Percentiles rank a stretch among this genome's conserved stretches.
Conservation (phyloP, 2,329 filamentous ascomycete species). For the Cytospora leucostoma region DNA sequence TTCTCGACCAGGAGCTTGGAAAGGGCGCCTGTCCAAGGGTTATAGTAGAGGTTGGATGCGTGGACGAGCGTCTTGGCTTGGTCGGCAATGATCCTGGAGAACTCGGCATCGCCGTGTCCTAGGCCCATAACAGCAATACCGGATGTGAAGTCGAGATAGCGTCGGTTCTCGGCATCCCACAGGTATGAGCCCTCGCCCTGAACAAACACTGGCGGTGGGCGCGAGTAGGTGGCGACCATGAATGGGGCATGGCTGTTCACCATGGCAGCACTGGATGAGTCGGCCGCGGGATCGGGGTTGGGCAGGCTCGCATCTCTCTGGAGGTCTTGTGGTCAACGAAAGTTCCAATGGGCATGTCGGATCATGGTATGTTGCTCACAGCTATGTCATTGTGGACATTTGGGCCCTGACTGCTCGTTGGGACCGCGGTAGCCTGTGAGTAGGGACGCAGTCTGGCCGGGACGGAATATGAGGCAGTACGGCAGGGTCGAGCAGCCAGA, state of each 20-base stretch:
- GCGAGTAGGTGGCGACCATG: constrained; percentile 95
- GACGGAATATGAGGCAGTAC: constrained; percentile 1
- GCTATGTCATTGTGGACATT: constrained; percentile 39
- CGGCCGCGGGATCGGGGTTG: constrained; percentile 71
- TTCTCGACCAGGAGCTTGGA: constrained; percentile 82
- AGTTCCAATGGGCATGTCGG: not conserved
- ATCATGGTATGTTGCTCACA: constrained; percentile 32
- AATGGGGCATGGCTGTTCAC: constrained; percentile 76
- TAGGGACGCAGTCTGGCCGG: constrained; percentile 32
- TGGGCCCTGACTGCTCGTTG: constrained; percentile 40
- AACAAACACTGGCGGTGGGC: constrained; percentile 86
- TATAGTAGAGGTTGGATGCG: constrained; percentile 95
- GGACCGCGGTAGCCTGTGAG: constrained; percentile 40
- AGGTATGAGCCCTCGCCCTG: constrained; percentile 84
- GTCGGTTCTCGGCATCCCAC: constrained; percentile 85
- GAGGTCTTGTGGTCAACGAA: constrained; percentile 8
- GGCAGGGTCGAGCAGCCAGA: constrained; percentile 23
- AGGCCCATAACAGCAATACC: constrained; percentile 95
- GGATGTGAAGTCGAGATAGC: constrained; percentile 92
- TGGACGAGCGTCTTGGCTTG: constrained; percentile 84
- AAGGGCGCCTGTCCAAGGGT: constrained; percentile 88
- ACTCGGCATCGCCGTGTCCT: constrained; percentile 83
- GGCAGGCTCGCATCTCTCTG: constrained; percentile 46
- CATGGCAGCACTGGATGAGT: constrained; percentile 74
- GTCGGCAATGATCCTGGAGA: constrained; percentile 73